Evolutionary conservation across 495 filamentous ascomycete species (phyloP), one percentile per base, ranked within the genome.

Genomic region (Lophiotrema nucula): DNA sequence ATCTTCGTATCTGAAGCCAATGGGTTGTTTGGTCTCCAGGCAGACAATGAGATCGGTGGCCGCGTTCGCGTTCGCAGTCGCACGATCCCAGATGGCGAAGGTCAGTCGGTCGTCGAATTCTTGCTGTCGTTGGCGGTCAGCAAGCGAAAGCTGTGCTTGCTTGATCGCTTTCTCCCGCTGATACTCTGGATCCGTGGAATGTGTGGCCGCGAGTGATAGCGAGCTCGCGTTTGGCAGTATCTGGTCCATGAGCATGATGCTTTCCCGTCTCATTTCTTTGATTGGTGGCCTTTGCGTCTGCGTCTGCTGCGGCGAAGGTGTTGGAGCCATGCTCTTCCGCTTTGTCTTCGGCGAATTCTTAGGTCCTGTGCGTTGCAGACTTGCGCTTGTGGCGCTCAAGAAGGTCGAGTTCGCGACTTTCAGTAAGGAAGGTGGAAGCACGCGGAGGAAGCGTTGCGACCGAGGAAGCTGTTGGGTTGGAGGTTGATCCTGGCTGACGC

Each of bases 1-100:
- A 67, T 99, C 93, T 16, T 95, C 91, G 65, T 99, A 99, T 25
- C 92, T 83, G 73, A 99, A 99, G 0, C 93, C 93, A 64, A 99
- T 96, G 0, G 88, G 84, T 62, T 95, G 88, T 10, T 88, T 82
- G 18, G 95, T 85, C 71, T 99, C 93, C 13, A 99, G 75, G 68
- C 93, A 99, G 11, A 96, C 88, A 1, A 99, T 75, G 10, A 99
- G 73, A 71, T 99, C 93, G 12, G 95, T 87, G 1, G 92, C 91
- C 0, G 93, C 95, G 69, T 99, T 97, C 16, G 92, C 91, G 49
- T 90, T 86, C 1, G 85, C 85, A 0, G 92, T 97, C 8, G 95
- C 89, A n/a, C 92, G 80, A 45, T 92, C 87, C 93, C 93, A 99
- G 57, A 96, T 97, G 10, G 86, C 85, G 63, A 90, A 86, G 1